These are phyloP conservation scores for Psilocybe subaeruginosa DNA, from an alignment of 768 basidiomycete genomes.

Conservation along the genomic window DNA sequence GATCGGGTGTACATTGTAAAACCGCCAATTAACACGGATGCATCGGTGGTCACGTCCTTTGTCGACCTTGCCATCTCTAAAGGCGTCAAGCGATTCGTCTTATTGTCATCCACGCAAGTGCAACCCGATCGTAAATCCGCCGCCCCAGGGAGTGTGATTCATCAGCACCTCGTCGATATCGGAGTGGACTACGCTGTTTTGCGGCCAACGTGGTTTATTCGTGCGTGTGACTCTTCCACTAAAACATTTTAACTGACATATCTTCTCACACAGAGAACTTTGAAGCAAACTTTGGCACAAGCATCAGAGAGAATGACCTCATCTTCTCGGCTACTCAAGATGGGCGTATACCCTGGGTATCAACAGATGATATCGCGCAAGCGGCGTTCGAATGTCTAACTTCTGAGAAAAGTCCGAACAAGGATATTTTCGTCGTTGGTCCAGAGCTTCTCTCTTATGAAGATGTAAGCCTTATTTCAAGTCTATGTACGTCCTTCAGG, in stretches of 20 bases:
- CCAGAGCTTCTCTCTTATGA: slow-evolving; percentile 28
- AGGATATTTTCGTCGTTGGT: slow-evolving; percentile 24
- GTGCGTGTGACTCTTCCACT: not conserved
- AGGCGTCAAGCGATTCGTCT: slow-evolving; percentile 34
- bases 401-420: slow-evolving; percentile 8
- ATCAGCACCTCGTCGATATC: not conserved
- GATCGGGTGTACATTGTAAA: slow-evolving; percentile 25
- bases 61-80: slow-evolving; percentile 28
- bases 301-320: not conserved
- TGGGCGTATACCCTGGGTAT: slow-evolving; percentile 24
- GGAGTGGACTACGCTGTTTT: not conserved
- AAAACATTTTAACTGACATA: not conserved
- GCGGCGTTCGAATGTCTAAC: slow-evolving; percentile 27
- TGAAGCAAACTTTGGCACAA: not conserved
- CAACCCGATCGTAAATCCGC: not conserved
- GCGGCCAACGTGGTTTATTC: not conserved
- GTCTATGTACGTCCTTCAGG: too few species aligned
- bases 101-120: slow-evolving; percentile 22
- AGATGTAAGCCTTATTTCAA: slow-evolving; percentile 11
- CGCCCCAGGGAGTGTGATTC: not conserved
- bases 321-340: slow-evolving; percentile 21
- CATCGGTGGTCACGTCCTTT: slow-evolving; percentile 24
- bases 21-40: slow-evolving; percentile 11
- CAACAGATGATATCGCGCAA: slow-evolving; percentile 30
- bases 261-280: not conserved